These are phyloP conservation scores for Ustilago loliicola DNA, from an alignment of 1,284 basidiomycete genomes.

Conservation along the genomic window DNA sequence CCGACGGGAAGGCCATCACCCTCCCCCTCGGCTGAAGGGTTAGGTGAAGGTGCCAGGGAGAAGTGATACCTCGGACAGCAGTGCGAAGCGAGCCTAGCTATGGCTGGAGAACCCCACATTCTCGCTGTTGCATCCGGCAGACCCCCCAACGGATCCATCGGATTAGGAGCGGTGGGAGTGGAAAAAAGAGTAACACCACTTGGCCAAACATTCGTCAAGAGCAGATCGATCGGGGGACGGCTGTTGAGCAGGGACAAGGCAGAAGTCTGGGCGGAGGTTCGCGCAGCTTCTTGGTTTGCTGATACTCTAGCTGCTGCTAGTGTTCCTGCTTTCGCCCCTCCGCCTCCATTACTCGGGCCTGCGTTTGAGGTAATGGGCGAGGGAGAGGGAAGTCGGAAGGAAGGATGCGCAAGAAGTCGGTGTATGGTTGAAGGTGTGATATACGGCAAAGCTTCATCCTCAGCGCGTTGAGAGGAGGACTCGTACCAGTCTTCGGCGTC, in stretches of 20 bases:
- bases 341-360: not conserved
- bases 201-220: slow-evolving; percentile 65
- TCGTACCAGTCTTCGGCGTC: slow-evolving; percentile 31
- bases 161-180: not conserved
- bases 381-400: slow-evolving; percentile 31
- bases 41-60: slow-evolving; percentile 46
- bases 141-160: slow-evolving; percentile 22
- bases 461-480: not conserved
- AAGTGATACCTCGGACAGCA: slow-evolving; percentile 65
- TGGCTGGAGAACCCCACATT: slow-evolving; percentile 59
- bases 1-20: slow-evolving; percentile 31
- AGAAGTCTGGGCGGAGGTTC: slow-evolving; percentile 19
- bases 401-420: slow-evolving; percentile 41
- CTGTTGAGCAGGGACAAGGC: slow-evolving; percentile 20
- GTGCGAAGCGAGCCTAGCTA: slow-evolving; percentile 49
- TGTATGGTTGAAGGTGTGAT: slow-evolving; percentile 39
- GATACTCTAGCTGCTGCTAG: slow-evolving; percentile 52
- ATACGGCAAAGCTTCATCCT: slow-evolving; percentile 23
- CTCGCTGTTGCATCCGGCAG: slow-evolving; percentile 50
- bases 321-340: slow-evolving; percentile 40
- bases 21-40: not conserved
- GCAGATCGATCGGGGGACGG: slow-evolving; percentile 59
- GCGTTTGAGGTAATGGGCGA: not conserved
- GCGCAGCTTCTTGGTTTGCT: slow-evolving; percentile 26
- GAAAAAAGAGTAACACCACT: slow-evolving; percentile 55